Evolutionary conservation across 768 basidiomycete genomes (phyloP).

Genomic region (Lactifluus volemus): DNA sequence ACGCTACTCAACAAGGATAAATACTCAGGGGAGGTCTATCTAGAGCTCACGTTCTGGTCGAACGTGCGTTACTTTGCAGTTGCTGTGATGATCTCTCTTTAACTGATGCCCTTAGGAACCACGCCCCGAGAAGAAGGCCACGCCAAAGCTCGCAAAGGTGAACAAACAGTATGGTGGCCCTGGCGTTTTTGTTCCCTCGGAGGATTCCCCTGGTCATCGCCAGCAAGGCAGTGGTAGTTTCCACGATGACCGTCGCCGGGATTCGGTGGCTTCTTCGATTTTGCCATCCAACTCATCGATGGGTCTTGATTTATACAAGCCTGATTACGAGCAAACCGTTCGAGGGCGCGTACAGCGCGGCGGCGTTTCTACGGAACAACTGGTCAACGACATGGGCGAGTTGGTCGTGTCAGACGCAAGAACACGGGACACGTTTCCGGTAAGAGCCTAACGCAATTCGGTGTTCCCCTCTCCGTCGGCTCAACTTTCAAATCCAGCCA

Average conservation of each 20-base stretch:
- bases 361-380: constrained; percentile 38
- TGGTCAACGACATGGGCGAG: constrained; percentile 61
- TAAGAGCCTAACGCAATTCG: constrained; percentile 21
- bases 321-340: constrained; percentile 57
- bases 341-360: constrained; percentile 22
- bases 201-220: constrained; percentile 14
- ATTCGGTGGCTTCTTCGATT: constrained; percentile 53
- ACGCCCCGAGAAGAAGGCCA: constrained; percentile 60
- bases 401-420: constrained; percentile 43
- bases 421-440: constrained; percentile 52
- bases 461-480: not conserved
- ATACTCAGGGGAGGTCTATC: constrained; percentile 91
- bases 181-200: constrained; percentile 56
- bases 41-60: constrained; percentile 96
- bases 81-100: not conserved
- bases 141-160: constrained; percentile 40
- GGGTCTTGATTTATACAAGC: constrained; percentile 59
- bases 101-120: constrained; percentile 45
- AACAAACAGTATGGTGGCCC: constrained; percentile 69
- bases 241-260: constrained; percentile 35
- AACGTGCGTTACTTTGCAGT: constrained; percentile 47
- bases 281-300: constrained; percentile 54
- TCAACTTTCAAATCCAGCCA: not conserved
- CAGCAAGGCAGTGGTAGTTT: constrained; percentile 28
- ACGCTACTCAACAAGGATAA: constrained; percentile 83